Conservation (phyloP, 306 rosid genomes). For the Hippophae tibetana region DNA sequence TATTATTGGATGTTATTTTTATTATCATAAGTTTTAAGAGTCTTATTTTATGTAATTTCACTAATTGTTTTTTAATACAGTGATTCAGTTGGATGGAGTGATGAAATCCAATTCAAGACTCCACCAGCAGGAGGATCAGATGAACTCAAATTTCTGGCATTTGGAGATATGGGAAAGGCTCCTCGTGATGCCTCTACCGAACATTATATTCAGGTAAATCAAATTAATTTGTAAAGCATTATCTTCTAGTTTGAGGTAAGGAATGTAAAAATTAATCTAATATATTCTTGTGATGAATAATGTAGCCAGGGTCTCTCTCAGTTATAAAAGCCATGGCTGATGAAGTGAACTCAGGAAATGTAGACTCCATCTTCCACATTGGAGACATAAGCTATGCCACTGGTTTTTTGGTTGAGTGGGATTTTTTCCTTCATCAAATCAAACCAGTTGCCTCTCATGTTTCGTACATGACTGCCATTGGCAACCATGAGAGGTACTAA, state of each 20-base stretch:
- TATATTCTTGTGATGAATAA: not conserved
- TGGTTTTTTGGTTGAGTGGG: conserved; percentile 88
- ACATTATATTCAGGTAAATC: conserved; percentile 79
- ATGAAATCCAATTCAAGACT: conserved; percentile 40
- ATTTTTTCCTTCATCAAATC: conserved; percentile 60
- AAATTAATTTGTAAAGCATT: not conserved
- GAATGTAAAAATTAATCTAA: not conserved
- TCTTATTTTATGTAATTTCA: no score
- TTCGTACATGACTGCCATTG: conserved; percentile 87
- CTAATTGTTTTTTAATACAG: conserved; percentile 19
- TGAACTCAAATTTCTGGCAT: conserved; percentile 56
- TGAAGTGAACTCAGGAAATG: conserved; percentile 36
- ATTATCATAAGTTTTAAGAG: no score
- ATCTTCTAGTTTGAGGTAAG: not conserved
- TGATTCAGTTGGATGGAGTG: conserved; percentile 65
- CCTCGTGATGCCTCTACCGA: conserved; percentile 65
- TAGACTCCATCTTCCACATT: conserved; percentile 67
- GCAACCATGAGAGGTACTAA: conserved; percentile 80
- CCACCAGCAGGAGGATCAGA: conserved; percentile 77
- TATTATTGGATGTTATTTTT: no score
- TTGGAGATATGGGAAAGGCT: conserved; percentile 90
- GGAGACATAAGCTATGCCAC: conserved; percentile 96
- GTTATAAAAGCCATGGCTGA: conserved; percentile 45
- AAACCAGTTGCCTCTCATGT: conserved; percentile 53
- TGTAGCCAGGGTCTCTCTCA: conserved; percentile 81